A percentile compares a stretch with the other conserved stretches of the same genome.
phyloP scores from a whole-genome alignment of 2,329 filamentous ascomycete genomes.

The Trichocomaceae sp. region DNA sequence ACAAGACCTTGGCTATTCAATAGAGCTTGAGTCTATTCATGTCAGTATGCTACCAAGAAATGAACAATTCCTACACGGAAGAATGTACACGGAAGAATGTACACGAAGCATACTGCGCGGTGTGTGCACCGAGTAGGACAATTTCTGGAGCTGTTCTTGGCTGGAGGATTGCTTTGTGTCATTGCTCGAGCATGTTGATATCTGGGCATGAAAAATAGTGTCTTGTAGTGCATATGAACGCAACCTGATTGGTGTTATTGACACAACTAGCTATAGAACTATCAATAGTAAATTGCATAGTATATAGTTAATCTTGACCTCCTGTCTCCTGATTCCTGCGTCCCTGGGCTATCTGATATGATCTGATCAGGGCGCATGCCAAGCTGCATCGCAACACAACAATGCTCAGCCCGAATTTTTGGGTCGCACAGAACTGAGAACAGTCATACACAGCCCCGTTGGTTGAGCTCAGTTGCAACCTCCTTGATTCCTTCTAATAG shows the following conservation, averaged over 20 bases:
- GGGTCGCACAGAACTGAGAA: not conserved
- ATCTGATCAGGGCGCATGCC: not conserved
- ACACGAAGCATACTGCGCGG: not conserved
- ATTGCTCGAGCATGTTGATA: not conserved
- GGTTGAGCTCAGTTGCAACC: not conserved
- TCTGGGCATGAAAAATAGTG: not conserved
- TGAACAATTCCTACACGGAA: too few species aligned
- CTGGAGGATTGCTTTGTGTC: not conserved
- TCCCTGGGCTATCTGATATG: not conserved
- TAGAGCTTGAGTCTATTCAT: not conserved
- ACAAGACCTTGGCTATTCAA: not conserved
- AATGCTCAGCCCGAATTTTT: not conserved
- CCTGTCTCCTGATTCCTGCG: not conserved
- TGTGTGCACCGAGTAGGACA: not conserved
- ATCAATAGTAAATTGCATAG: not conserved
- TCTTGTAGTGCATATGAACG: too few species aligned
- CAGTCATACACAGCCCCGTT: not conserved
- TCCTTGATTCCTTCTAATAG: not conserved
- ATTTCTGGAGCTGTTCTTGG: not conserved
- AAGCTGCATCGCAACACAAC: not conserved
- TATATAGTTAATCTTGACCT: not conserved
- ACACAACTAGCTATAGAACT: not conserved
- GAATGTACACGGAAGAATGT: not conserved
- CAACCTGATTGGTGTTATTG: not conserved
- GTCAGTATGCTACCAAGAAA: conserved; percentile 1